Conservation (phyloP, 257 asterid species). For the Gardenia jasminoides region DNA sequence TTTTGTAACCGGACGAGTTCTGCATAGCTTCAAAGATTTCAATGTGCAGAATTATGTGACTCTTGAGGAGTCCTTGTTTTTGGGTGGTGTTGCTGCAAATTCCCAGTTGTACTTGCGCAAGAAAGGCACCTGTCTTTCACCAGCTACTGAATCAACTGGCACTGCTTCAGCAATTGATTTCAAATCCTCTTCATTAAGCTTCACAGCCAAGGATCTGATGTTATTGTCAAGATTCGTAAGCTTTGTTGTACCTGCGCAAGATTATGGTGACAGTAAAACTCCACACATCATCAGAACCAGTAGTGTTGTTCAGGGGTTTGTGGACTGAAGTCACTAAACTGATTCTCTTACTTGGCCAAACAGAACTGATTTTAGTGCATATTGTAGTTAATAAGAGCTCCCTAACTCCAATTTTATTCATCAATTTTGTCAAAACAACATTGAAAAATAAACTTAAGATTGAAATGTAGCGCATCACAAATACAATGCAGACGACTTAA, state of each 20-base stretch:
- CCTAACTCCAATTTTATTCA: too few species aligned
- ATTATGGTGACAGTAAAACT: not conserved
- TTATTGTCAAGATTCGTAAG: slow-evolving; percentile 38
- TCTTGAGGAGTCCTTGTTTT: not conserved
- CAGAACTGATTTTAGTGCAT: too few species aligned
- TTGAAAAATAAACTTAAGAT: too few species aligned
- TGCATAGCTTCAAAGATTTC: not conserved
- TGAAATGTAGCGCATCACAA: too few species aligned
- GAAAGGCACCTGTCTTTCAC: slow-evolving; percentile 25
- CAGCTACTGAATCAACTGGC: slow-evolving; percentile 36
- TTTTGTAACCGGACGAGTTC: too few species aligned
- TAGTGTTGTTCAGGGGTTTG: too few species aligned
- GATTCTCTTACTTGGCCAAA: too few species aligned
- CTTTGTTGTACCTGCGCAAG: slow-evolving; percentile 34
- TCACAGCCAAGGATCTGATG: slow-evolving; percentile 34
- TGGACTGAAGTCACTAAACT: too few species aligned
- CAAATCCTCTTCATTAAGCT: slow-evolving; percentile 38
- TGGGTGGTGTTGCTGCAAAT: slow-evolving; percentile 35
- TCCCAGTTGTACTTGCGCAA: slow-evolving; percentile 22
- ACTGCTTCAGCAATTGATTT: slow-evolving; percentile 34
- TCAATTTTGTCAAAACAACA: too few species aligned
- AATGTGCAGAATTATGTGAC: not conserved
- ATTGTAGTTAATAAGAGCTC: too few species aligned
- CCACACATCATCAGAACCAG: not conserved
- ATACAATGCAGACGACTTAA: too few species aligned